Evolutionary conservation across 2,329 filamentous ascomycete genomes (phyloP).

Genomic region (Simplicillium sp.): DNA sequence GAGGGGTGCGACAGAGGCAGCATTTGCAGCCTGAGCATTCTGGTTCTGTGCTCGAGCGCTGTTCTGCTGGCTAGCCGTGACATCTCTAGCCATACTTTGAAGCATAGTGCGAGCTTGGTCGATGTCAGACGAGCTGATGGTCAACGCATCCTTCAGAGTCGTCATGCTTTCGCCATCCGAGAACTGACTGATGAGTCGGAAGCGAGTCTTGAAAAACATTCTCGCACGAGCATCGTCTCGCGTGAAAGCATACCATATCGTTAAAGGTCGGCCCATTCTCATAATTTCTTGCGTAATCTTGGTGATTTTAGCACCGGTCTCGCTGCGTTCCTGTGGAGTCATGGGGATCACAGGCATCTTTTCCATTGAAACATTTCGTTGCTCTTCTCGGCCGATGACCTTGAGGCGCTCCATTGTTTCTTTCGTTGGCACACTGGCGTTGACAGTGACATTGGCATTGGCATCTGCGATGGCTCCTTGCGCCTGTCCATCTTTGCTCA

Average conservation of each 20-base stretch:
- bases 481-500: slow-evolving; percentile 9
- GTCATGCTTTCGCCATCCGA: slow-evolving; percentile 36
- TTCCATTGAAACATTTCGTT: slow-evolving; percentile 27
- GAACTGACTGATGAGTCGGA: slow-evolving; percentile 44
- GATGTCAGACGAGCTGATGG: slow-evolving; percentile 40
- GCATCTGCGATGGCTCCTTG: slow-evolving; percentile 4
- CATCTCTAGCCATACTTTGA: slow-evolving; percentile 42
- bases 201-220: slow-evolving; percentile 44
- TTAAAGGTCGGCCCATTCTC: slow-evolving; percentile 33
- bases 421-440: slow-evolving; percentile 10
- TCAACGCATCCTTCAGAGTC: slow-evolving; percentile 37
- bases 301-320: slow-evolving; percentile 33
- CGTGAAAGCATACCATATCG: slow-evolving; percentile 37
- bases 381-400: slow-evolving; percentile 28
- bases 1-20: slow-evolving; percentile 19
- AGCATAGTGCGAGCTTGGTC: slow-evolving; percentile 38
- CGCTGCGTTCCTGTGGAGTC: slow-evolving; percentile 31
- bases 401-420: slow-evolving; percentile 21
- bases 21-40: slow-evolving; percentile 18
- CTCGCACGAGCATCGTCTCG: slow-evolving; percentile 39
- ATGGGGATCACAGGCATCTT: slow-evolving; percentile 35
- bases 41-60: slow-evolving; percentile 16
- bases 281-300: slow-evolving; percentile 30
- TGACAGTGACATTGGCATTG: slow-evolving; percentile 9
- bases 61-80: slow-evolving; percentile 20